Conservation (phyloP, 2,329 filamentous ascomycete species). For the Venturia aucupariae region DNA sequence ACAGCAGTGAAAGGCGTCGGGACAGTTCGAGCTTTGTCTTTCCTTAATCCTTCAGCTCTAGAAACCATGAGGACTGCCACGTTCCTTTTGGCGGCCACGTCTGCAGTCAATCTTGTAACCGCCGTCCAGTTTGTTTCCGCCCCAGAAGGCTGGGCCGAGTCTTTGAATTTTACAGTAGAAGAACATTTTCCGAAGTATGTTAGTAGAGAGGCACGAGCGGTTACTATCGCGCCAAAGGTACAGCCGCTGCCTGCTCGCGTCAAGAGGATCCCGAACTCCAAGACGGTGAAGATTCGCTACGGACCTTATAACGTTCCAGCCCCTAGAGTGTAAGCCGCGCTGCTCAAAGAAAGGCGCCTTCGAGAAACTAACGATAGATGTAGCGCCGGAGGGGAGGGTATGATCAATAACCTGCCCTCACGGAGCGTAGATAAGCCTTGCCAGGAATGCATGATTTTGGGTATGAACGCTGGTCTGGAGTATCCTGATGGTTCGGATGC, state of each 20-base stretch:
- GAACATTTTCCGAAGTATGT: not conserved
- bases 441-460: conserved; percentile 11
- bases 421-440: conserved; percentile 11
- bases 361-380: not conserved
- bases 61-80: conserved; percentile 6
- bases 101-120: not conserved
- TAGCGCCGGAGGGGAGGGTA: conserved; percentile 4
- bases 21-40: not conserved
- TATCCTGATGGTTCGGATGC: conserved; percentile 13
- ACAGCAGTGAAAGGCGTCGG: not conserved
- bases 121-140: conserved; percentile 9
- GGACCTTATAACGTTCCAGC: conserved; percentile 14
- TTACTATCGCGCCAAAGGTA: conserved; percentile 5
- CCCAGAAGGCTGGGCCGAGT: conserved; percentile 6
- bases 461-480: conserved; percentile 12
- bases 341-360: not conserved
- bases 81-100: not conserved
- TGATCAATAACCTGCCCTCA: conserved; percentile 9
- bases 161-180: conserved; percentile 2
- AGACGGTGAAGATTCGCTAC: conserved; percentile 14
- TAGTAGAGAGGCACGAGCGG: not conserved
- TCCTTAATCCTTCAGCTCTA: not conserved
- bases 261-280: conserved; percentile 2
- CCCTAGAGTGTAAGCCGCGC: not conserved
- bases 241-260: not conserved